phyloP scores from a whole-genome alignment of 345 rosid genomes.

The Orychophragmus violaceus region DNA sequence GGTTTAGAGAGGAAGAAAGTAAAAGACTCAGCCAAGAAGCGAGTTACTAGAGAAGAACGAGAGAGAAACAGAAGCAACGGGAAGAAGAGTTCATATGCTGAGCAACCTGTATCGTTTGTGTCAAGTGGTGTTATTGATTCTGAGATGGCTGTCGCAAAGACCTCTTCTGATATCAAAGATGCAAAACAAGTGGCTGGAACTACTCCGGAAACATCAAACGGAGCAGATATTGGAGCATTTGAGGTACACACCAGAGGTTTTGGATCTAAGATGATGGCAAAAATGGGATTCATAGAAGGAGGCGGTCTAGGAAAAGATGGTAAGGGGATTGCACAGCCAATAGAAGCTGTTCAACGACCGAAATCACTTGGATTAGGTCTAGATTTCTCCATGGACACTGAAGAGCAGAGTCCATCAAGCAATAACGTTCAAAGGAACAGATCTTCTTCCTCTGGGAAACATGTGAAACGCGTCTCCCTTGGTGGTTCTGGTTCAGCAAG shows the following conservation, averaged over 20 bases:
- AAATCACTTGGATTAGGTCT: slow-evolving; percentile 75
- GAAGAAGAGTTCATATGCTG: slow-evolving; percentile 47
- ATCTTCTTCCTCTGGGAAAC: slow-evolving; percentile 25
- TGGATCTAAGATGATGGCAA: slow-evolving; percentile 94
- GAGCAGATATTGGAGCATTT: slow-evolving; percentile 55
- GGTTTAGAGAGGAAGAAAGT: slow-evolving; percentile 32
- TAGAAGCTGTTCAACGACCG: slow-evolving; percentile 71
- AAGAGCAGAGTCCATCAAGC: slow-evolving; percentile 23
- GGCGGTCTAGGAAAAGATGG: slow-evolving; percentile 81
- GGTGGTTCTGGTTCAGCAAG: slow-evolving; percentile 19
- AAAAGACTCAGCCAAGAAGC: slow-evolving; percentile 28
- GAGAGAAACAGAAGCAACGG: slow-evolving; percentile 36
- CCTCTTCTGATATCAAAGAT: slow-evolving; percentile 30
- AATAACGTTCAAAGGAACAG: slow-evolving; percentile 39
- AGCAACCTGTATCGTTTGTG: slow-evolving; percentile 76
- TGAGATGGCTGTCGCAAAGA: too few species aligned
- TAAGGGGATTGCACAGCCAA: slow-evolving; percentile 69
- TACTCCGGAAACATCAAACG: slow-evolving; percentile 22
- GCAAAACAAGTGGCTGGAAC: slow-evolving; percentile 30
- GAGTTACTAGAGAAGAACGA: slow-evolving; percentile 34
- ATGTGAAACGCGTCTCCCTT: not conserved
- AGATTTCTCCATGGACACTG: slow-evolving; percentile 32
- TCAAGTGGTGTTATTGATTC: slow-evolving; percentile 60
- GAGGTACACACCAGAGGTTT: slow-evolving; percentile 88
- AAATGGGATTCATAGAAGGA: slow-evolving; percentile 83